Conservation (phyloP, 768 basidiomycete genomes). For the Hypholoma sublateritium region DNA sequence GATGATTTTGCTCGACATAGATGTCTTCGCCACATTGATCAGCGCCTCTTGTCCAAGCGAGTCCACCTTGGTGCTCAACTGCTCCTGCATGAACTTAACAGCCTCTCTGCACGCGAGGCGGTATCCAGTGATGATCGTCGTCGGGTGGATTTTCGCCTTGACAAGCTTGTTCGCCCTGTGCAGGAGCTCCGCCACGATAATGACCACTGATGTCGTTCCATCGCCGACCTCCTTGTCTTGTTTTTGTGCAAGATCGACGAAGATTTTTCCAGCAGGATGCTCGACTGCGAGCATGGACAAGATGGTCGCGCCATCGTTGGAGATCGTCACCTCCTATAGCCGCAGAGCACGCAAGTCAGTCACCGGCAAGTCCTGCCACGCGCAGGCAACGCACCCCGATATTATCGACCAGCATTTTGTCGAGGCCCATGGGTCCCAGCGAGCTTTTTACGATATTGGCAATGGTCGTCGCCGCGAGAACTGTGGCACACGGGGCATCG, state of each 20-base stretch:
- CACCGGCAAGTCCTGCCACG: background rate
- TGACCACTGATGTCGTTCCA: constrained; percentile 97
- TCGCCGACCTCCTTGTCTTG: constrained; percentile 99
- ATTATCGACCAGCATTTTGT: constrained; percentile 98
- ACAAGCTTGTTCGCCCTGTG: constrained; percentile 97
- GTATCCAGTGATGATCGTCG: constrained; percentile 99
- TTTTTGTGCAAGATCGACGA: constrained; percentile 97
- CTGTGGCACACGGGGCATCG: constrained; percentile 40
- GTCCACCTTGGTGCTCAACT: constrained; percentile 93
- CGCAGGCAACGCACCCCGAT: constrained; percentile 69
- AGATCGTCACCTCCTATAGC: constrained; percentile 94
- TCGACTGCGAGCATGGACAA: constrained; percentile 91
- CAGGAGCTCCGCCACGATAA: constrained; percentile 95
- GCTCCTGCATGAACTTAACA: constrained; percentile 97
- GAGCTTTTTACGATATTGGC: constrained; percentile 98
- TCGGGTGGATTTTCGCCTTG: constrained; percentile 97
- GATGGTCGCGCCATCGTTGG: constrained; percentile 99
- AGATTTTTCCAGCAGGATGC: constrained; percentile 95
- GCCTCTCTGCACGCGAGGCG: constrained; percentile 96
- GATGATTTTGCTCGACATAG: constrained; percentile 99
- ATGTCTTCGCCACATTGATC: constrained; percentile 96
- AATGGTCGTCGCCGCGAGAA: constrained; percentile 93
- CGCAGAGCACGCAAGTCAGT: constrained; percentile 9
- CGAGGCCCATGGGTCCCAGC: constrained; percentile 90
- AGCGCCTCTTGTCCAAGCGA: constrained; percentile 87